Evolutionary conservation across 345 rosid genomes (phyloP), one percentile per base, ranked within the genome.

Genomic region (Boechera divaricarpa): DNA sequence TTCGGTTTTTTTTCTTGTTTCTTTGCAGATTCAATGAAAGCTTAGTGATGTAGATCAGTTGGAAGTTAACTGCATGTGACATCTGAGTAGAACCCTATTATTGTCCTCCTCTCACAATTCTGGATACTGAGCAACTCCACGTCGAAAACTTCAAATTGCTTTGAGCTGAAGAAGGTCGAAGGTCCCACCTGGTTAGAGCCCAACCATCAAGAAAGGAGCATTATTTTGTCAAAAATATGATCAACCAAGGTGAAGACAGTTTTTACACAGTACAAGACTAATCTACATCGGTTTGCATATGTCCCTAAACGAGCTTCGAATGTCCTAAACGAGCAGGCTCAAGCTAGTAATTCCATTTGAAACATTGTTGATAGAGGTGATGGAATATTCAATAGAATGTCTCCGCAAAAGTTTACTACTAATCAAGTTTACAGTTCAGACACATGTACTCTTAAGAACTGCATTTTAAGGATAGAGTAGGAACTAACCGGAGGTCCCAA

Each of bases 101-200:
- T 88, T 21, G 99, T 95, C 84, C 97, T 90, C 81, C 98, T 86
- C 70, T 84, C 69, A 73, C 97, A 94, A 76, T 90, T 82, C 85
- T 87, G 87, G 72, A 92, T 70, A 74, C 87, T 68, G 2, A 94
- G 84, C 75, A 94, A 79, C 73, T 94, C 98, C 60, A 94, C 92
- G 3, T 94, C 98, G 7, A 94, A 94, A 70, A 94, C 98, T 81
- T 90, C 98, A 2, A 92, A 92, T 60, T 92, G 97, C 79, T 92
- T 94, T 4, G 99, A 81, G 83, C 98, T 94, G 85, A 94, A 94
- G 86, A 94, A 94, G 15, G 99, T 94, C 0, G 99, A 90, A 65
- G 98, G 98, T 24, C 98, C 99, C 21, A 92, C 98, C 98, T 95
- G 85, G 7, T 59, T 60, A 16, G 10, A 70, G 32, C 52, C 77